phyloP scores from a whole-genome alignment of 1,284 basidiomycete species.

The Cystobasidium slooffiae region DNA sequence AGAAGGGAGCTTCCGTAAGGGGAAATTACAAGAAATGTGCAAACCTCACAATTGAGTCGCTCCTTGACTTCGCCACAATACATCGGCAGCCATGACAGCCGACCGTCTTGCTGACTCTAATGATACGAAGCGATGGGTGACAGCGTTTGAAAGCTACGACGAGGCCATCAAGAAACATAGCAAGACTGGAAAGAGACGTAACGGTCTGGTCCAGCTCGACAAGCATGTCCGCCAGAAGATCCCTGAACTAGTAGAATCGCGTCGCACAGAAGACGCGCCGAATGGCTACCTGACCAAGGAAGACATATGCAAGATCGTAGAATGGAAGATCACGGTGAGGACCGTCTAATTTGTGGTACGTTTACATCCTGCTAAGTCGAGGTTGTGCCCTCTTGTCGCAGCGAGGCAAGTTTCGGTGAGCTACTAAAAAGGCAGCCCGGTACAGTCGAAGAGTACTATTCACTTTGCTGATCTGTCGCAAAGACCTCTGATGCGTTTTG shows the following conservation, averaged over 20 bases:
- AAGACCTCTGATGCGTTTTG: slow-evolving; percentile 42
- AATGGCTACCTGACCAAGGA: slow-evolving; percentile 40
- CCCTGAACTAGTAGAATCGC: slow-evolving; percentile 17
- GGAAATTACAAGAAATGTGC: too few species aligned
- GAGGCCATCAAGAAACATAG: slow-evolving; percentile 16
- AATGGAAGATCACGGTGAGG: slow-evolving; percentile 44
- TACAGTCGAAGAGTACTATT: not conserved
- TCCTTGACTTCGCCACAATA: slow-evolving; percentile 11
- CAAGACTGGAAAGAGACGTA: slow-evolving; percentile 34
- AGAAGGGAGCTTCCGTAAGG: too few species aligned
- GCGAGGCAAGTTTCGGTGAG: slow-evolving; percentile 41
- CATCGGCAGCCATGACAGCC: not conserved
- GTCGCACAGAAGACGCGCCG: slow-evolving; percentile 4
- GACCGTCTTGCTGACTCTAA: not conserved
- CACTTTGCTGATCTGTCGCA: not conserved
- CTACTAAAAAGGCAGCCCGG: not conserved
- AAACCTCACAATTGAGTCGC: too few species aligned
- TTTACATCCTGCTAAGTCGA: not conserved
- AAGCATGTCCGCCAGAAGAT: slow-evolving; percentile 23
- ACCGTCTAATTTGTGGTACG: not conserved
- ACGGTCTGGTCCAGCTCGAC: slow-evolving; percentile 24
- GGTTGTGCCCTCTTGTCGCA: not conserved
- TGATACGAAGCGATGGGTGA: slow-evolving; percentile 3
- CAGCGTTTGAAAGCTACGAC: slow-evolving; percentile 27
- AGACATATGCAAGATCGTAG: slow-evolving; percentile 38